These are phyloP conservation scores for Colletotrichum somersetense DNA, from an alignment of 2,329 filamentous ascomycete species.

Conservation along the genomic window DNA sequence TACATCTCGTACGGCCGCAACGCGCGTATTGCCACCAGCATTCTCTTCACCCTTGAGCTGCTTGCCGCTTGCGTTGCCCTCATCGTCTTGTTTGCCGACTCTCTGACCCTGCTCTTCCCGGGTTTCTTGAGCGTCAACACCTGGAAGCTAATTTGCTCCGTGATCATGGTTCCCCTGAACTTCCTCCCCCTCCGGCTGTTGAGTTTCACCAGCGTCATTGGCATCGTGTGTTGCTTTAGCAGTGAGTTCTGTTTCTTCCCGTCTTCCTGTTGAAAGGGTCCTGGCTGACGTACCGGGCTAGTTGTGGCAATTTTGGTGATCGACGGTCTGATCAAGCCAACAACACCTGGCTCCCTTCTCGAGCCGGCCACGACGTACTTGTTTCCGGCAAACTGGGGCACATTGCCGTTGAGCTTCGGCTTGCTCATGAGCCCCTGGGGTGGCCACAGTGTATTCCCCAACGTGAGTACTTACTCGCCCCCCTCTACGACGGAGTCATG, in stretches of 20 bases:
- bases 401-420: constrained; percentile 88
- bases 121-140: constrained; percentile 71
- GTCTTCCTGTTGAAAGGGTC: background rate
- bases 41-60: constrained; percentile 90
- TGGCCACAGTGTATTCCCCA: constrained; percentile 81
- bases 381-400: constrained; percentile 88
- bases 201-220: constrained; percentile 88
- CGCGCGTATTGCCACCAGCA: constrained; percentile 83
- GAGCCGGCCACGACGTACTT: constrained; percentile 84
- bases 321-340: constrained; percentile 87
- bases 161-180: constrained; percentile 83
- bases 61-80: constrained; percentile 90
- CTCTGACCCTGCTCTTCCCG: constrained; percentile 82
- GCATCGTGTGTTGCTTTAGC: constrained; percentile 89
- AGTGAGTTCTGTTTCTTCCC: constrained; percentile 69
- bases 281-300: constrained; percentile 51
- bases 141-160: constrained; percentile 89
- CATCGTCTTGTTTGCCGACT: constrained; percentile 93
- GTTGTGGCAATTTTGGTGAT: constrained; percentile 87
- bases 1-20: constrained; percentile 89
- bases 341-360: constrained; percentile 84
- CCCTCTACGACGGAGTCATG: background rate
- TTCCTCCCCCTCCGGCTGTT: constrained; percentile 86
- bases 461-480: constrained; percentile 58
- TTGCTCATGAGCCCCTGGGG: constrained; percentile 84